Evolutionary conservation across 1,139 yeast genomes (phyloP), one percentile per base, ranked within the genome.

Genomic region (Blastobotrys aristatus): DNA sequence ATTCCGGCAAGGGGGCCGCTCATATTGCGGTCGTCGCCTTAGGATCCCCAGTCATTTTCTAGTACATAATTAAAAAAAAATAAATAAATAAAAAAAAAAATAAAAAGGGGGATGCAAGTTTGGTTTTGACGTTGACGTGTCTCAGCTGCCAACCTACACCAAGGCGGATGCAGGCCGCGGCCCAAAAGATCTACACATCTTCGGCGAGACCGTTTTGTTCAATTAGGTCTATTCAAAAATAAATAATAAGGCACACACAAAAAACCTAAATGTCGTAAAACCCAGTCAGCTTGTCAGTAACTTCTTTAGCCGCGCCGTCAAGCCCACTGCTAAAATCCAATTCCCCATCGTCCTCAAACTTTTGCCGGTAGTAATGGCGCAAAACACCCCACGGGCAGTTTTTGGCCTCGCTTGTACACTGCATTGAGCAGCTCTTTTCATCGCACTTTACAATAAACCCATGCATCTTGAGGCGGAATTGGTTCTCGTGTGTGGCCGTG

Each of bases 401-500:
- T 7, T 38, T 14, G 2, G 47, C 29, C 5, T 37, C 38, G 3
- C 26, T 20, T 11, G 47, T 32, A 21, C 47, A 44, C 13, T 29
- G 30, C 24, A 44, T 20, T 13, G 24, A 7, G 26, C 47, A 44
- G 16, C 36, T 26, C 33, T 21, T 33, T 10, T 44, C 26, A 17
- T 14, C 21, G 33, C 47, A 44, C 20, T 44, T 31, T 5, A 44
- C 11, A 2, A 11, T 30, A 20, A 35, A 44, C 2, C 32, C 29
- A 16, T 44, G 31, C 26, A 44, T 37, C 32, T 44, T 44, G 13
- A 37, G 27, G 37, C 47, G 36, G 31, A 37, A 44, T 14, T 44
- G 47, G 27, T 44, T 44, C 18, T 37, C 42, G 13, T 24, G 4
- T 4, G 47, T 26, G n/a, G 32, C 4, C 5, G 47, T 32, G 5